Evolutionary conservation across 805 yeast genomes (phyloP).

Genomic region (Lipomyces starkeyi): DNA sequence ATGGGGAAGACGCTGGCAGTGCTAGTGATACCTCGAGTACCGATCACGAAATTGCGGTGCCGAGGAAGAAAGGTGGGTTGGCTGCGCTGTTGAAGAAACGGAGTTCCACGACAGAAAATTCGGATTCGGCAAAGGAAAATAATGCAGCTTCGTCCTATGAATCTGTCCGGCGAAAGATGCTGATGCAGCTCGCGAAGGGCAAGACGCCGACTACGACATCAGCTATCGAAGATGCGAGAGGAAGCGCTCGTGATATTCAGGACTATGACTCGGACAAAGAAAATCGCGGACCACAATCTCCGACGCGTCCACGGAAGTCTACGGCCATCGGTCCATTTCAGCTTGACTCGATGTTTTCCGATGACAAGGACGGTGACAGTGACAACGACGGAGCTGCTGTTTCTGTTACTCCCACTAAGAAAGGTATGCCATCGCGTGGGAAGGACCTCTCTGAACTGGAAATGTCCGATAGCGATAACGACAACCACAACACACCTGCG

Average conservation of each 20-base stretch:
- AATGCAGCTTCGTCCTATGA: background rate
- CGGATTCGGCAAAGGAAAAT: background rate
- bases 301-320: background rate
- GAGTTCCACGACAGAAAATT: background rate
- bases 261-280: conserved; percentile 4
- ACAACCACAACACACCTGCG: conserved; percentile 7
- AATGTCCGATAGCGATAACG: conserved; percentile 21
- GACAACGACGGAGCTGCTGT: background rate
- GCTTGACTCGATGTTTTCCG: conserved; percentile 3
- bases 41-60: conserved; percentile 8
- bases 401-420: background rate
- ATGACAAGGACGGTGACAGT: conserved; percentile 4
- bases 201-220: background rate
- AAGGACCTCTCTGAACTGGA: conserved; percentile 8
- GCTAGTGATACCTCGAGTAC: conserved; percentile 4
- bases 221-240: background rate
- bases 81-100: conserved; percentile 5
- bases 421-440: background rate
- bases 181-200: conserved; percentile 5
- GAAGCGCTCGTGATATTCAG: background rate
- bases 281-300: background rate
- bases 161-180: conserved; percentile 4
- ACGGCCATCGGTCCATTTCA: conserved; percentile 1
- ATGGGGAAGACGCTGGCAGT: background rate
- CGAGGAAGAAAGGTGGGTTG: conserved; percentile 6